These are phyloP conservation scores for Colletotrichum lentis DNA, from an alignment of 2,329 filamentous ascomycete species.

Conservation along the genomic window DNA sequence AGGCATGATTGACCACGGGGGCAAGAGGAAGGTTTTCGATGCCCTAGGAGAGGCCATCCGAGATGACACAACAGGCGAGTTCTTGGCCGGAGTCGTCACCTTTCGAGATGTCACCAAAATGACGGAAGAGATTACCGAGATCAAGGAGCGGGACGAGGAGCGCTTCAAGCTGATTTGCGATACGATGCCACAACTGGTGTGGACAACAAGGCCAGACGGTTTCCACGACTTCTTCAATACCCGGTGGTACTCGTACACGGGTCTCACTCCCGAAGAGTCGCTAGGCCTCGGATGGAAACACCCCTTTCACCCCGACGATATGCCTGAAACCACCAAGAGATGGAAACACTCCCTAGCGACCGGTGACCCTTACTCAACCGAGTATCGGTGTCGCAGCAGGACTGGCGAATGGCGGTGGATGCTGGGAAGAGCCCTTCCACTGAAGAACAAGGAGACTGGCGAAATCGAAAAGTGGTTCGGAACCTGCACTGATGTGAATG, in stretches of 20 bases:
- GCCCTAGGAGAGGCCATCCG: slow-evolving; percentile 71
- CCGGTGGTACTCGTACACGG: slow-evolving; percentile 83
- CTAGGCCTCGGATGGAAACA: slow-evolving; percentile 69
- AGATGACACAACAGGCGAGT: slow-evolving; percentile 73
- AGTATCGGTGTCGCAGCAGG: slow-evolving; percentile 73
- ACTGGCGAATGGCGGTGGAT: slow-evolving; percentile 82
- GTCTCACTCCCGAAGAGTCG: slow-evolving; percentile 68
- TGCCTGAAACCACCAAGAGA: slow-evolving; percentile 59
- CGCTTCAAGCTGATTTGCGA: slow-evolving; percentile 81
- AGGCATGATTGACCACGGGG: slow-evolving; percentile 66
- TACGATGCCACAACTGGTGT: slow-evolving; percentile 75
- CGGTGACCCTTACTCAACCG: slow-evolving; percentile 72
- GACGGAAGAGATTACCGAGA: slow-evolving; percentile 72
- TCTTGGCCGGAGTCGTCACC: slow-evolving; percentile 75
- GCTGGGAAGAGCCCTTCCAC: slow-evolving; percentile 74
- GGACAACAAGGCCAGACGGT: slow-evolving; percentile 75
- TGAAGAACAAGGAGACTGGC: slow-evolving; percentile 71
- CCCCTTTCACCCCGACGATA: slow-evolving; percentile 76
- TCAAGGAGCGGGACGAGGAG: slow-evolving; percentile 75
- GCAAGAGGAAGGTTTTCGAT: slow-evolving; percentile 68
- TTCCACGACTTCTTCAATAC: slow-evolving; percentile 77
- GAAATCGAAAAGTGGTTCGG: slow-evolving; percentile 82
- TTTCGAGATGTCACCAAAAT: slow-evolving; percentile 77
- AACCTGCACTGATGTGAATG: slow-evolving; percentile 82
- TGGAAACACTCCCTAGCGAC: slow-evolving; percentile 72